Evolutionary conservation across 768 basidiomycete genomes (phyloP).

Genomic region (Rhodotorula sphaerocarpa): DNA sequence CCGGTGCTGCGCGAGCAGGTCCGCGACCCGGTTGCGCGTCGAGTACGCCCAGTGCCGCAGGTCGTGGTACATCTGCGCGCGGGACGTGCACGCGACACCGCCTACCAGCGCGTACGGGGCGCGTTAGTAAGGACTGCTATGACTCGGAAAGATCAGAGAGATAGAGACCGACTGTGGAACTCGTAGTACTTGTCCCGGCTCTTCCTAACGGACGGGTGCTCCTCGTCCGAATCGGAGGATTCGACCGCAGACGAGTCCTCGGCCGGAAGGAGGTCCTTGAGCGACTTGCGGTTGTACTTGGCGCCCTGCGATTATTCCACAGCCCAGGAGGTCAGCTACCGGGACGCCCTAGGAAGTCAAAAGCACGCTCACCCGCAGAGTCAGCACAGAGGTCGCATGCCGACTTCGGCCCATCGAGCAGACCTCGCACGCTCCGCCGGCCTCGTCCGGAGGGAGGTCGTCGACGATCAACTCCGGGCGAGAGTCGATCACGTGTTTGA

Average conservation of each 20-base stretch:
- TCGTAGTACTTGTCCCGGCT: conserved; percentile 4
- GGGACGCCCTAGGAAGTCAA: not conserved
- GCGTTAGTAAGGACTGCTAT: too few relatives aligned
- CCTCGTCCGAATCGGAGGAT: not conserved
- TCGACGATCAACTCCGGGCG: not conserved
- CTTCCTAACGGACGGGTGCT: not conserved
- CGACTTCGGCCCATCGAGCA: not conserved
- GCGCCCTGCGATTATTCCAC: not conserved
- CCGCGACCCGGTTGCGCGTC: not conserved
- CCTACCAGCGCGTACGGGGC: too few relatives aligned
- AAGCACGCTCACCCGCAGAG: not conserved
- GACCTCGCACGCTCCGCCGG: conserved; percentile 5
- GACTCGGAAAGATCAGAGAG: too few relatives aligned
- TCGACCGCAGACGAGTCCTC: conserved; percentile 2
- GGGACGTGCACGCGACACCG: conserved; percentile 12
- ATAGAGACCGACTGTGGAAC: conserved; percentile 4
- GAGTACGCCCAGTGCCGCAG: conserved; percentile 7
- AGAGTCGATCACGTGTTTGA: conserved; percentile 2
- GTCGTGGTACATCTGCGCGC: conserved; percentile 4
- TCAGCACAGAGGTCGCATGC: not conserved
- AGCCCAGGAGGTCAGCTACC: too few relatives aligned
- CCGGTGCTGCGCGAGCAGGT: not conserved
- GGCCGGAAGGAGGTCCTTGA: not conserved
- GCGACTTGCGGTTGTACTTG: conserved; percentile 7
- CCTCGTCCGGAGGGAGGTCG: not conserved